Percentiles rank a stretch among this genome's conserved stretches.
These are phyloP conservation scores for Trichoderma guizhouense DNA, from an alignment of 2,329 filamentous ascomycete genomes.

Conservation along the genomic window DNA sequence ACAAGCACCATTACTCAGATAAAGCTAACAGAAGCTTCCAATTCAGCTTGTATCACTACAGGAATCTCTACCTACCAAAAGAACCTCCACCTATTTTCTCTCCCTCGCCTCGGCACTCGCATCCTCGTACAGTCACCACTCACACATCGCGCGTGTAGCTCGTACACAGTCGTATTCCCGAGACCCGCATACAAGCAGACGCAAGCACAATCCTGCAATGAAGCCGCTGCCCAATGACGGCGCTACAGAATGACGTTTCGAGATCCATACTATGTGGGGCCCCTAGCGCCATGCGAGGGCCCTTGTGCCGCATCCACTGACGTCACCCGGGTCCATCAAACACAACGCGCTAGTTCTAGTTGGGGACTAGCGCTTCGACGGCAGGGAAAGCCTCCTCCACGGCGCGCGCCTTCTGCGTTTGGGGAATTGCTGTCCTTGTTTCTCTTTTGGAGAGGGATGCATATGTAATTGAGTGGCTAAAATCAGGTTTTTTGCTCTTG, in stretches of 20 bases:
- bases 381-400: background rate
- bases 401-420: constrained; percentile 1
- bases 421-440: background rate
- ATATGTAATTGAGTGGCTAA: background rate
- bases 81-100: background rate
- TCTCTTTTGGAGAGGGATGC: background rate
- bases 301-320: constrained; percentile 19
- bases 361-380: background rate
- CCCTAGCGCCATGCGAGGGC: background rate
- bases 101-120: background rate
- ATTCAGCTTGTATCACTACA: background rate
- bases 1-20: background rate
- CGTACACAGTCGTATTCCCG: background rate
- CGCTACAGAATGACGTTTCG: constrained; percentile 15
- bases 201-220: constrained; percentile 10
- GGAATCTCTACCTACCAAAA: background rate
- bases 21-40: background rate
- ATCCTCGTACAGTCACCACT: background rate
- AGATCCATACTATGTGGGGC: constrained; percentile 4
- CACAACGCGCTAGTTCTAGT: background rate
- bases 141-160: background rate
- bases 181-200: background rate
- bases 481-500: background rate
- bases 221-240: background rate
- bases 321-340: constrained; percentile 2